A percentile compares a stretch with the other conserved stretches of the same genome.
Conservation (phyloP, 495 filamentous ascomycete species). For the Xylaria longipes region DNA sequence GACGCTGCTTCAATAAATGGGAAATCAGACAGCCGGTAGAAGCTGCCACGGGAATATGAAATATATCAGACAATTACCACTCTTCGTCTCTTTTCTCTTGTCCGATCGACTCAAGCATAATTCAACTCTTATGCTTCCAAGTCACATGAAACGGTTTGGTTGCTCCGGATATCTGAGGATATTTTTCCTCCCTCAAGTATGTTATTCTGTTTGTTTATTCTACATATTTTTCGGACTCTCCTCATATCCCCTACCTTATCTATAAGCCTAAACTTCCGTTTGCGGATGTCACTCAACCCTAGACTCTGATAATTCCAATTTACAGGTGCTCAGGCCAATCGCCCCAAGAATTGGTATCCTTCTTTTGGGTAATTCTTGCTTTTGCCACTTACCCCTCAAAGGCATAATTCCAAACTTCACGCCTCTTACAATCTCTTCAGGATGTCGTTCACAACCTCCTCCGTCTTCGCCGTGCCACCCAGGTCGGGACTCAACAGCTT, state of each 20-base stretch:
- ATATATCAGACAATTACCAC: slow-evolving; percentile 27
- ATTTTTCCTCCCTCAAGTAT: background rate
- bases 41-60: background rate
- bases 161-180: background rate
- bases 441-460: slow-evolving; percentile 90
- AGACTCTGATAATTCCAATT: background rate
- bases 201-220: background rate
- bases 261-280: background rate
- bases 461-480: slow-evolving; percentile 85
- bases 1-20: background rate
- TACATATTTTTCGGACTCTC: background rate
- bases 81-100: background rate
- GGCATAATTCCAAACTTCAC: background rate
- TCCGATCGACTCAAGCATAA: background rate
- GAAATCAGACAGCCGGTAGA: background rate
- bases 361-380: background rate
- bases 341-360: background rate
- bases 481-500: slow-evolving; percentile 86
- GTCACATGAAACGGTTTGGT: background rate
- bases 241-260: background rate
- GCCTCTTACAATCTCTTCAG: slow-evolving; percentile 73
- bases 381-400: background rate
- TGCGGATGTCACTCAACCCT: background rate
- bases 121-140: background rate
- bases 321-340: background rate